A percentile compares a stretch with the other conserved stretches of the same genome.
Conservation (phyloP, 2,329 filamentous ascomycete genomes). For the Cryphonectria carpinicola region DNA sequence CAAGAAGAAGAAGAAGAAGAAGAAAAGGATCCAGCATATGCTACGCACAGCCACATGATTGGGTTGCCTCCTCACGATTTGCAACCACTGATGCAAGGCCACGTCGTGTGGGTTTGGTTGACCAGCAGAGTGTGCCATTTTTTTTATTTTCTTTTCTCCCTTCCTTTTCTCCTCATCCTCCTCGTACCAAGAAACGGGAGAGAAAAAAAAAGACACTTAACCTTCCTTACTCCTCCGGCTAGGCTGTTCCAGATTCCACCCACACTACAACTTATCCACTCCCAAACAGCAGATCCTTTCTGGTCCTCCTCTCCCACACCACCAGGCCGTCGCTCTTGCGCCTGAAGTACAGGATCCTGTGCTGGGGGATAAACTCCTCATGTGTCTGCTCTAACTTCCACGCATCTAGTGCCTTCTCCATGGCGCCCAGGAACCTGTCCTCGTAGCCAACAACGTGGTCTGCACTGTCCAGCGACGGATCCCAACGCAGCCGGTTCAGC, state of each 20-base stretch:
- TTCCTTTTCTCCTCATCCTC: background rate
- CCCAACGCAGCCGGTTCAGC: conserved; percentile 64
- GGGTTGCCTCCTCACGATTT: conserved; percentile 6
- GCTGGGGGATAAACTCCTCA: conserved; percentile 69
- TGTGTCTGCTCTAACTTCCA: conserved; percentile 68
- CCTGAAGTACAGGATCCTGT: conserved; percentile 66
- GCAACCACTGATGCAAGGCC: conserved; percentile 16
- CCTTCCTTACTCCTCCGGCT: background rate
- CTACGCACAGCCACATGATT: conserved; percentile 7
- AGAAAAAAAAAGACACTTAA: background rate
- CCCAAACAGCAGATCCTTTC: conserved; percentile 60
- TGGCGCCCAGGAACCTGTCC: conserved; percentile 60
- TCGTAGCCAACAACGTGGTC: conserved; percentile 65
- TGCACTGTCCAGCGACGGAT: conserved; percentile 48
- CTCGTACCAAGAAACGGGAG: background rate
- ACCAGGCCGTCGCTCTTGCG: conserved; percentile 52
- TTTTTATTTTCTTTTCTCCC: background rate
- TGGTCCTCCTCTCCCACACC: conserved; percentile 61
- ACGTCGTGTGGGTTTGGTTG: conserved; percentile 12
- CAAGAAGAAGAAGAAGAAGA: background rate
- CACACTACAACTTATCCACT: conserved; percentile 42
- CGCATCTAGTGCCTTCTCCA: conserved; percentile 56
- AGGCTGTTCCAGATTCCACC: background rate
- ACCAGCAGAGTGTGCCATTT: background rate
- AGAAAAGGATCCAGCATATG: background rate